Conservation (phyloP, 371 early-diverging fungal genomes). For the Umbelopsis sp. region DNA sequence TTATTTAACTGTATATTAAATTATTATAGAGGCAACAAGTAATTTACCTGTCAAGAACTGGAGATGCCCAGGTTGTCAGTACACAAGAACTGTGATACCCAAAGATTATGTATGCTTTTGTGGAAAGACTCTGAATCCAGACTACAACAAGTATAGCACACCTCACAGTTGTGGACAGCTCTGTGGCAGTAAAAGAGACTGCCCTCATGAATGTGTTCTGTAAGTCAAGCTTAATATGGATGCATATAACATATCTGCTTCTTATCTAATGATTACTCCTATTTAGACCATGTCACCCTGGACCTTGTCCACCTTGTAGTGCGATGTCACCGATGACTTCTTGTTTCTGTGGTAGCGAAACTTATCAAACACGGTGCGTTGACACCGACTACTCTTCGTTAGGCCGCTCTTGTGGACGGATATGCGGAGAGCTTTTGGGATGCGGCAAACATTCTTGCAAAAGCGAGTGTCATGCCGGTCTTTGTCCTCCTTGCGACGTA, state of each 20-base stretch:
- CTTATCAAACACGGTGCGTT: conserved; percentile 66
- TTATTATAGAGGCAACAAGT: conserved; percentile 11
- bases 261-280: not conserved
- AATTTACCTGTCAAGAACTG: conserved; percentile 49
- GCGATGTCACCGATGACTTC: conserved; percentile 70
- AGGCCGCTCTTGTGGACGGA: conserved; percentile 66
- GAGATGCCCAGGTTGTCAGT: conserved; percentile 96
- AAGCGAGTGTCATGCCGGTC: conserved; percentile 68
- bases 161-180: conserved; percentile 87
- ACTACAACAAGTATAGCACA: conserved; percentile 60
- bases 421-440: conserved; percentile 71
- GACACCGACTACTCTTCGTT: conserved; percentile 65
- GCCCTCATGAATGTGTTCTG: conserved; percentile 71
- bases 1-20: too few relatives aligned
- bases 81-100: conserved; percentile 66
- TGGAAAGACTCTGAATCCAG: conserved; percentile 77
- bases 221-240: conserved; percentile 31
- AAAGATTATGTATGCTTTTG: conserved; percentile 86
- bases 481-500: conserved; percentile 68
- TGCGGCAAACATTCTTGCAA: conserved; percentile 75
- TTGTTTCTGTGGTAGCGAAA: conserved; percentile 84
- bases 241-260: not conserved
- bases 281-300: conserved; percentile 86
- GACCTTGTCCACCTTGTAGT: conserved; percentile 92
- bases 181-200: conserved; percentile 67